Evolutionary conservation across 2,329 filamentous ascomycete genomes (phyloP), one percentile per base, ranked within the genome.

Genomic region (Trichophyton rubrum): DNA sequence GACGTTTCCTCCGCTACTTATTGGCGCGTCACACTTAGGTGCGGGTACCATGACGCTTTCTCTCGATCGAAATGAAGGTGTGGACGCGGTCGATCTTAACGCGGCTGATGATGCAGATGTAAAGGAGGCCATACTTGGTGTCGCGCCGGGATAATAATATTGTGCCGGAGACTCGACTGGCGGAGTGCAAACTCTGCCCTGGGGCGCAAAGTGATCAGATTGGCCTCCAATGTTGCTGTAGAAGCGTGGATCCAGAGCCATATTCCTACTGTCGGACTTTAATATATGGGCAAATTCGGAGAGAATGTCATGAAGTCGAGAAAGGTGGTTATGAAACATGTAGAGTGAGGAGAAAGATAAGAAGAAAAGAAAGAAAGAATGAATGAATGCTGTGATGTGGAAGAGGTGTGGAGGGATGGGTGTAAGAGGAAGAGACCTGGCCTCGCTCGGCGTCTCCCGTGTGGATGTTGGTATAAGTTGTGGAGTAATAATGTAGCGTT

Each of bases 31-130:
- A 79, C 66, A 77, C 77, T 67, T 79, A 53, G 61, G 77, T 62
- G 68, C 59, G 17, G 81, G 73, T 27, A 83, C 80, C 43, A 85
- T 73, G n/a, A 81, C 82, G 58, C 83, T 83, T 76, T 89, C 86
- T 70, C 85, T 82, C 43, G 87, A 87, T 63, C 88, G 82, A 68
- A 92, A 76, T 27, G 88, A 90, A 40, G 88, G 88, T 62, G 87
- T 91, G 60, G 88, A 91, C 56, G 88, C 88, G 60, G 83, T 86
- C 20, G 88, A 90, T 47, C 69, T 65, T 58, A 75, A 62, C 1
- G 65, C 65, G 1, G 71, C 70, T 7, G 69, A 67, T 2, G 73
- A 74, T 45, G 73, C 71, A 47, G 69, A 70, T 7, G 72, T 71
- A 45, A 71, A 59, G 2, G 61, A 73, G 33, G 68, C 63, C 58